phyloP scores from a whole-genome alignment of 768 basidiomycete genomes.

The Myochromella boudieri region DNA sequence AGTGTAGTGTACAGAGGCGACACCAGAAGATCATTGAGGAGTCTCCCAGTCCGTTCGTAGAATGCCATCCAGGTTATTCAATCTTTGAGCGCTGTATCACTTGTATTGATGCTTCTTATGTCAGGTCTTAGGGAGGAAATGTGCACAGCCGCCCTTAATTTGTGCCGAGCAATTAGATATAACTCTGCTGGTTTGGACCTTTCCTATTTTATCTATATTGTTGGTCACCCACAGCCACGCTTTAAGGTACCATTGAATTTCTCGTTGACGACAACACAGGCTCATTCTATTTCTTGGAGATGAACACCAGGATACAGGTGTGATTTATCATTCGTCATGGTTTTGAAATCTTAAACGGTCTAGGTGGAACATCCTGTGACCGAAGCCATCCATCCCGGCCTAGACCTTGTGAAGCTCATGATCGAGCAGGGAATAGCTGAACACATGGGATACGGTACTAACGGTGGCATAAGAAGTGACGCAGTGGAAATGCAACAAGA shows the following conservation, averaged over 20 bases:
- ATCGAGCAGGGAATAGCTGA: conserved; percentile 53
- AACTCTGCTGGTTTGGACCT: conserved; percentile 50
- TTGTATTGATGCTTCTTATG: neutral
- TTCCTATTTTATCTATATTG: neutral
- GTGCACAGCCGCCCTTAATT: conserved; percentile 50
- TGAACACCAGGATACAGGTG: conserved; percentile 68
- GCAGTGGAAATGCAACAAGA: conserved; percentile 34
- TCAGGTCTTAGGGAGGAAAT: conserved; percentile 46
- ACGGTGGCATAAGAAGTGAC: conserved; percentile 9
- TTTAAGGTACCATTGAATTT: conserved; percentile 75
- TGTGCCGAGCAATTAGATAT: conserved; percentile 53
- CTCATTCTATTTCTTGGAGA: conserved; percentile 67
- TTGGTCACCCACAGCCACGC: conserved; percentile 35
- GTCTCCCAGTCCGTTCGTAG: conserved; percentile 60
- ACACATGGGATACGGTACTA: conserved; percentile 11
- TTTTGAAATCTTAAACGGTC: neutral
- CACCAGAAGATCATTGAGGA: conserved; percentile 79
- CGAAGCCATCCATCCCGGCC: conserved; percentile 49
- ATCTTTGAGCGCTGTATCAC: too few relatives aligned
- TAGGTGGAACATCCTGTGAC: conserved; percentile 72
- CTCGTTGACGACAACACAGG: conserved; percentile 54
- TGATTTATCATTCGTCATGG: neutral
- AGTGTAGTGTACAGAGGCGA: conserved; percentile 67
- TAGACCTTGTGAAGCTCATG: conserved; percentile 69
- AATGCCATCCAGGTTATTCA: conserved; percentile 39